Base-by-base conservation (phyloP, 2,329 filamentous ascomycete species). In the Sphaerostilbella broomeana region DNA sequence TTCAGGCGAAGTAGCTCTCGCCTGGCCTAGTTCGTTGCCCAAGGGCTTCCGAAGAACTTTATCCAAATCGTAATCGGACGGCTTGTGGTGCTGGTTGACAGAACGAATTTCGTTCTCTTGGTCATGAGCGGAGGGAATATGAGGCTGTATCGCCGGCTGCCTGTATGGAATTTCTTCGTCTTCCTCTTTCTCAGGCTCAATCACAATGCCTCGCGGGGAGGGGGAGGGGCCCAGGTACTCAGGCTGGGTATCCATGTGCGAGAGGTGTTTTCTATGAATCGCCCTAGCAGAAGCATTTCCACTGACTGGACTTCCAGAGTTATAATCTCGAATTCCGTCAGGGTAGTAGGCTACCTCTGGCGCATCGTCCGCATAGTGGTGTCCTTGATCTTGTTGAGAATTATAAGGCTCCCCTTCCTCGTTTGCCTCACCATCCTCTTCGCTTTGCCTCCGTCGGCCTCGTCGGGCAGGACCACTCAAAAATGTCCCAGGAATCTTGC, bases 21-120 rank as follows among this genome's bases (percentile, higher is more conserved):
- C 34, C 20, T 52, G 47, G 35, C 57, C 62, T 35, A 69, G 51
- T 31, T 72, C 69, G 29, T 65, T 62, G 35, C 62, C 71, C 45
- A 68, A 56, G 15, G 70, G 72, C 35, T 75, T 69, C 26, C 70
- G 62, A 1, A 72, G 66, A 25, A 72, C 68, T 53, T 75, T 78
- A 18, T 82, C 77, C 21, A 78, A 52, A 29, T 67, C 67, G 40
- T 74, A 69, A 9, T 67, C 66, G 9, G 73, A 65, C 2, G 75
- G 66, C 52, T 80, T 84, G 27, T 71, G 52, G 62, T 63, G 74
- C 56, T 75, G 82, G 60, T 86, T 82, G 0, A 77, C 82, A 18
- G 81, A 75, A 3, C 81, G 81, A 4, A 77, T 72, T 45, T 92
- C 79, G 56, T 95, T 95, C 59, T 95, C 89, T 57, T 95, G 87